phyloP scores from a whole-genome alignment of 768 basidiomycete species.

The Ephemerocybe angulata region DNA sequence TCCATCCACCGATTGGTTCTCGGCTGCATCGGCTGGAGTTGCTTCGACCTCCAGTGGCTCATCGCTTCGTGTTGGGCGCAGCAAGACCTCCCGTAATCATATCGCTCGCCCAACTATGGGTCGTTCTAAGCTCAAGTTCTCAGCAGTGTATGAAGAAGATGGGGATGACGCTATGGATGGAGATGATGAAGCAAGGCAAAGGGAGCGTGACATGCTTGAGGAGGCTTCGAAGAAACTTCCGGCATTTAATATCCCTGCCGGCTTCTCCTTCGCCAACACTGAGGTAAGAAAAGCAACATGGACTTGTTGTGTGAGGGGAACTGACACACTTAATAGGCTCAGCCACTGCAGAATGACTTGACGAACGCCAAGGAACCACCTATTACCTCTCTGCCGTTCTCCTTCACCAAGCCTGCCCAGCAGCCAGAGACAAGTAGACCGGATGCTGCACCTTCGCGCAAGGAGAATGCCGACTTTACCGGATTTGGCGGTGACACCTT shows the following conservation, averaged over 20 bases:
- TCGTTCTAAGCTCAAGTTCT: slow-evolving; percentile 52
- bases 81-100: slow-evolving; percentile 54
- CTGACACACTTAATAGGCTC: slow-evolving; percentile 22
- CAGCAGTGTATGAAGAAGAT: slow-evolving; percentile 57
- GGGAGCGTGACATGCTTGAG: slow-evolving; percentile 46
- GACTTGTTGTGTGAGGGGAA: background rate
- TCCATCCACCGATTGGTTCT: slow-evolving; percentile 23
- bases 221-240: slow-evolving; percentile 55
- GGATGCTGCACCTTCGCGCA: background rate
- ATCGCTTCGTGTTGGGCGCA: slow-evolving; percentile 64
- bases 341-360: slow-evolving; percentile 36
- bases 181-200: slow-evolving; percentile 32
- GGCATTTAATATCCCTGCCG: slow-evolving; percentile 54
- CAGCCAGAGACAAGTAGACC: slow-evolving; percentile 1
- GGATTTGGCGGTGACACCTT: background rate
- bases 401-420: slow-evolving; percentile 28
- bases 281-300: slow-evolving; percentile 19
- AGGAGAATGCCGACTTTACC: slow-evolving; percentile 5
- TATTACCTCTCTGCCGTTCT: slow-evolving; percentile 61
- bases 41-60: slow-evolving; percentile 34
- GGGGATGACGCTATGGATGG: slow-evolving; percentile 45
- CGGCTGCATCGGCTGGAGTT: slow-evolving; percentile 26
- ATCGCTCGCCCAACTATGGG: slow-evolving; percentile 50
- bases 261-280: slow-evolving; percentile 62
- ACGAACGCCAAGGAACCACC: slow-evolving; percentile 62